Evolutionary conservation across 2,329 filamentous ascomycete genomes (phyloP).

Genomic region (Fonsecaea nubica): DNA sequence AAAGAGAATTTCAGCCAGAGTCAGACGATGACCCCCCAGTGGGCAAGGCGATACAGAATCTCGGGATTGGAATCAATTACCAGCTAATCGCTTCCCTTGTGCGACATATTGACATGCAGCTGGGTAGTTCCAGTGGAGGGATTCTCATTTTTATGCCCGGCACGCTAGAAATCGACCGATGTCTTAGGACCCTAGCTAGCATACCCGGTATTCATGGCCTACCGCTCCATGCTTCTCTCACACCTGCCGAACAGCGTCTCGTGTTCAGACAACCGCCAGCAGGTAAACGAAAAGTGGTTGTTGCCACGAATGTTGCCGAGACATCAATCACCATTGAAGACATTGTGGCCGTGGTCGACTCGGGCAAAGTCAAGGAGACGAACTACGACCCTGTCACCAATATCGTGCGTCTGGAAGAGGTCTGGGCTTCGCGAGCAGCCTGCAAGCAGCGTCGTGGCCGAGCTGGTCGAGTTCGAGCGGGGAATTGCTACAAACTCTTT

Average conservation of each 20-base stretch:
- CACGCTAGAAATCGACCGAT: slow-evolving; percentile 86
- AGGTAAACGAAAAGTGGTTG: slow-evolving; percentile 88
- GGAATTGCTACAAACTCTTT: slow-evolving; percentile 94
- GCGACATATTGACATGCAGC: slow-evolving; percentile 77
- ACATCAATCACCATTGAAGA: slow-evolving; percentile 99
- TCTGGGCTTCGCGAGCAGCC: slow-evolving; percentile 91
- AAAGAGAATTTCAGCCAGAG: neutral
- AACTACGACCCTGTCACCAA: slow-evolving; percentile 91
- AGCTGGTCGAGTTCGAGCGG: slow-evolving; percentile 89
- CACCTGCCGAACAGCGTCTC: slow-evolving; percentile 83
- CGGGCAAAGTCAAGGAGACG: slow-evolving; percentile 93
- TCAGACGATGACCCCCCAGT: slow-evolving; percentile 53
- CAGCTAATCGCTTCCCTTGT: slow-evolving; percentile 81
- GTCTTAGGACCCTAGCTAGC: slow-evolving; percentile 71
- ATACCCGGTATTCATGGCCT: slow-evolving; percentile 75
- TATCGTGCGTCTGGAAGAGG: slow-evolving; percentile 92
- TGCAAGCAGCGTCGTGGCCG: slow-evolving; percentile 93
- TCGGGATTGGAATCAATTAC: slow-evolving; percentile 90
- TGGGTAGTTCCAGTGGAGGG: slow-evolving; percentile 76
- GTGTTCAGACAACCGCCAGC: slow-evolving; percentile 79
- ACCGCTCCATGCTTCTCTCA: slow-evolving; percentile 88
- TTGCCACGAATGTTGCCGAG: slow-evolving; percentile 95
- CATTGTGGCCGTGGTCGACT: slow-evolving; percentile 94
- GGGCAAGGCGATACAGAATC: slow-evolving; percentile 72
- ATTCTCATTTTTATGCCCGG: slow-evolving; percentile 97